These are phyloP conservation scores for Talinum fruticosum DNA, from an alignment of 148 eudicot species.

Conservation along the genomic window DNA sequence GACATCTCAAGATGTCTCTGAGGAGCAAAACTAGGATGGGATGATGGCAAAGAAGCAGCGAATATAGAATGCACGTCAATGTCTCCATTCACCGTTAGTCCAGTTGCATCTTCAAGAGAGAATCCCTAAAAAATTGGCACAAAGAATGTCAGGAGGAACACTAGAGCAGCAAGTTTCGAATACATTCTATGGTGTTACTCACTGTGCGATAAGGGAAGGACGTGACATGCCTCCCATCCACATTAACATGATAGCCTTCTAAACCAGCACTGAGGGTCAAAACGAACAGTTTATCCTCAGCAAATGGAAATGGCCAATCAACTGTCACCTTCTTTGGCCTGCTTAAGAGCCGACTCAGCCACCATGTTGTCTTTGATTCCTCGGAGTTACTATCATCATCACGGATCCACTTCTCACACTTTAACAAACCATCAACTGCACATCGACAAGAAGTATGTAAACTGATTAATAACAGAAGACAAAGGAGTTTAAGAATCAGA, in stretches of 20 bases:
- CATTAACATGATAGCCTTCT: constrained; percentile 78
- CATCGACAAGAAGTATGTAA: constrained; percentile 8
- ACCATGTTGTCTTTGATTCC: constrained; percentile 68
- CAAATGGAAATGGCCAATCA: constrained; percentile 89
- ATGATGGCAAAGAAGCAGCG: constrained; percentile 78
- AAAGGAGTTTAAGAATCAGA: background rate
- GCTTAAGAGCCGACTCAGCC: constrained; percentile 67
- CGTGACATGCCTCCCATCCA: constrained; percentile 84
- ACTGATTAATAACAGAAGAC: background rate
- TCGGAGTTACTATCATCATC: constrained; percentile 61
- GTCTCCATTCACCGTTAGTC: constrained; percentile 66
- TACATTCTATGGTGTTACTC: constrained; percentile 33
- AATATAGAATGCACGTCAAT: constrained; percentile 65
- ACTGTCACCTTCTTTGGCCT: constrained; percentile 64
- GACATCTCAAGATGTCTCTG: constrained; percentile 75
- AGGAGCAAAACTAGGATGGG: constrained; percentile 83
- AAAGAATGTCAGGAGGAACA: constrained; percentile 13
- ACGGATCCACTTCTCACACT: constrained; percentile 85
- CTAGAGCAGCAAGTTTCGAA: background rate
- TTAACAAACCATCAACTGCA: constrained; percentile 65
- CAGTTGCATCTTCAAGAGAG: constrained; percentile 90
- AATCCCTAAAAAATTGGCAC: constrained; percentile 51
- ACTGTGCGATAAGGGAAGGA: constrained; percentile 88
- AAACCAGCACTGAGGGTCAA: constrained; percentile 77
- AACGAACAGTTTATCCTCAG: constrained; percentile 72